A percentile compares a stretch with the other conserved stretches of the same genome.
Conservation (phyloP, 75 land plant genomes). For the Adiantum capillusveneris region DNA sequence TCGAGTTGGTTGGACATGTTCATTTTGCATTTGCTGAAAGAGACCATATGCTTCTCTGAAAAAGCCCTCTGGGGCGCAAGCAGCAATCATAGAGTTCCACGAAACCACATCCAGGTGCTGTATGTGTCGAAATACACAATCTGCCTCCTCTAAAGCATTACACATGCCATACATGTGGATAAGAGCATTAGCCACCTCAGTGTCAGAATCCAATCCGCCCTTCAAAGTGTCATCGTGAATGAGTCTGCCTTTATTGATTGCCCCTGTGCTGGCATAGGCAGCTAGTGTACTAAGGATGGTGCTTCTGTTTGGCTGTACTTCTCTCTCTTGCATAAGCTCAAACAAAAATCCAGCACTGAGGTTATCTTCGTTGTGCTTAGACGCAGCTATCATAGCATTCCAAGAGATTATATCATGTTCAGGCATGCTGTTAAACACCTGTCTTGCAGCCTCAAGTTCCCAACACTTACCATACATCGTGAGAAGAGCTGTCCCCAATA, state of each 20-base stretch:
- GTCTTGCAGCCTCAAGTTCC: neutral
- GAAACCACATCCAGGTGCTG: slow-evolving; percentile 31
- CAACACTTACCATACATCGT: slow-evolving; percentile 17
- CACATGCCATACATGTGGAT: slow-evolving; percentile 7
- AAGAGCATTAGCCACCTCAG: neutral
- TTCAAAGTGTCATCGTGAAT: neutral
- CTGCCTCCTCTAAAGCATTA: slow-evolving; percentile 5
- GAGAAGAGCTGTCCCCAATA: slow-evolving; percentile 12
- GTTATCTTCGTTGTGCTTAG: slow-evolving; percentile 14
- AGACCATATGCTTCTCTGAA: slow-evolving; percentile 18
- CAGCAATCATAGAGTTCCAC: slow-evolving; percentile 38
- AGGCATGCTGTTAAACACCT: slow-evolving; percentile 26
- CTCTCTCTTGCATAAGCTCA: slow-evolving; percentile 10
- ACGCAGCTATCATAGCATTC: slow-evolving; percentile 24
- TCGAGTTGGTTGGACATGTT: slow-evolving; percentile 17
- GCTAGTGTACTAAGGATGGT: slow-evolving; percentile 1
- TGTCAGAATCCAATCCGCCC: neutral
- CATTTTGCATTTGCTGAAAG: slow-evolving; percentile 36
- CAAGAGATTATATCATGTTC: slow-evolving; percentile 22
- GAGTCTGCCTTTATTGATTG: neutral
- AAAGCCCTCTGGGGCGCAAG: slow-evolving; percentile 24
- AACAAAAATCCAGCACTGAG: slow-evolving; percentile 14
- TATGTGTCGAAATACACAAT: slow-evolving; percentile 30
- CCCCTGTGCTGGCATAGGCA: neutral
- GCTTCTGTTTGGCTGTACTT: neutral